phyloP scores from a whole-genome alignment of 1,284 basidiomycete species.

The Boletus subluridellus region DNA sequence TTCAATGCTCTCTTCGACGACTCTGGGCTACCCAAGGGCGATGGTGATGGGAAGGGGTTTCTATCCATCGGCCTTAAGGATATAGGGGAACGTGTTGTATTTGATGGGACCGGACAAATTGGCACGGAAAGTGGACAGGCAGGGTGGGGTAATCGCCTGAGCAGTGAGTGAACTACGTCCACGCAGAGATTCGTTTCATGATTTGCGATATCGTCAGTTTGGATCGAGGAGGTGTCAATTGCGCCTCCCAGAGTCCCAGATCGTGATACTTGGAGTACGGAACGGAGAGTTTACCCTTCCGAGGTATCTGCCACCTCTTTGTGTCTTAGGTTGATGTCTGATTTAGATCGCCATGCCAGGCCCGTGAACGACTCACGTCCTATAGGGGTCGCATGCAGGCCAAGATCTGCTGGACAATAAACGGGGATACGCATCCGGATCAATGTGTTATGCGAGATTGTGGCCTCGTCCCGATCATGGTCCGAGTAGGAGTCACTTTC shows the following conservation, averaged over 20 bases:
- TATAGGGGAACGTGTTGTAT: slow-evolving; percentile 87
- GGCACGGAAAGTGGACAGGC: slow-evolving; percentile 51
- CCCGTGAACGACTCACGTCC: slow-evolving; percentile 87
- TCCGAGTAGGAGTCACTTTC: slow-evolving; percentile 63
- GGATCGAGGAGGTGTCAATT: slow-evolving; percentile 86
- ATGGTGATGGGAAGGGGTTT: slow-evolving; percentile 77
- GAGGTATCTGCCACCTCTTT: slow-evolving; percentile 56
- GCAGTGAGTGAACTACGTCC: slow-evolving; percentile 53
- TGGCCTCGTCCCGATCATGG: slow-evolving; percentile 94
- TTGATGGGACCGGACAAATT: slow-evolving; percentile 70
- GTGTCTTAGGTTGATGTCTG: neutral
- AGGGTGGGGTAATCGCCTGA: slow-evolving; percentile 78
- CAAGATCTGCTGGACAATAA: slow-evolving; percentile 84
- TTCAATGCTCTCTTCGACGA: slow-evolving; percentile 96
- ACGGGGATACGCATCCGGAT: slow-evolving; percentile 61
- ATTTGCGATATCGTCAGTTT: slow-evolving; percentile 52
- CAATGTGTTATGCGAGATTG: slow-evolving; percentile 83
- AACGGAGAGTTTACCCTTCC: slow-evolving; percentile 82
- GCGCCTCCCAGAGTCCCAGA: slow-evolving; percentile 87
- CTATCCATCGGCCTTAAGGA: slow-evolving; percentile 80
- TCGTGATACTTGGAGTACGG: slow-evolving; percentile 70
- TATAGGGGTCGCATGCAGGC: slow-evolving; percentile 92
- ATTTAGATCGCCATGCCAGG: slow-evolving; percentile 45
- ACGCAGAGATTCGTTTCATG: slow-evolving; percentile 16
- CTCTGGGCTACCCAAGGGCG: slow-evolving; percentile 65